phyloP scores from a whole-genome alignment of 2,329 filamentous ascomycete genomes.

The Paracamarosporium sp. region DNA sequence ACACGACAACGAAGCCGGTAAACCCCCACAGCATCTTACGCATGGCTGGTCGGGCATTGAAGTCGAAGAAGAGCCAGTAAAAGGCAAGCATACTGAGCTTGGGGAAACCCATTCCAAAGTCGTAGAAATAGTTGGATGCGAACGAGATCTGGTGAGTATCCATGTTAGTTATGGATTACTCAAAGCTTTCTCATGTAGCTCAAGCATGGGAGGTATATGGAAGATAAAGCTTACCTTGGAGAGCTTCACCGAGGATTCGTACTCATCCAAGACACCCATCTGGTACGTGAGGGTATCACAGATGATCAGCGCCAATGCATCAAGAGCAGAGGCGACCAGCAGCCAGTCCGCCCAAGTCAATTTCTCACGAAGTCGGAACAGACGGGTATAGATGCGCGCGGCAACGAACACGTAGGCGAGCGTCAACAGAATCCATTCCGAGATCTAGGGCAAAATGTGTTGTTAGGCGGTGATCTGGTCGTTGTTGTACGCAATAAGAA shows the following conservation, averaged over 20 bases:
- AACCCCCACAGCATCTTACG: slow-evolving; percentile 29
- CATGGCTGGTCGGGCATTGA: slow-evolving; percentile 22
- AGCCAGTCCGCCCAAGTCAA: slow-evolving; percentile 25
- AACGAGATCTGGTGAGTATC: slow-evolving; percentile 23
- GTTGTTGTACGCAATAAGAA: not conserved
- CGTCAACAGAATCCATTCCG: slow-evolving; percentile 26
- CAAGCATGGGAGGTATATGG: not conserved
- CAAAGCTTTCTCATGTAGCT: not conserved
- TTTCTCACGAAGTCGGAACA: slow-evolving; percentile 21
- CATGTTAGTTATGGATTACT: not conserved
- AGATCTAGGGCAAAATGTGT: slow-evolving; percentile 14
- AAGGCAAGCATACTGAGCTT: slow-evolving; percentile 34
- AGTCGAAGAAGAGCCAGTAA: slow-evolving; percentile 30
- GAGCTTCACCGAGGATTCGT: slow-evolving; percentile 22
- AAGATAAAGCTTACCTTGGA: slow-evolving; percentile 19
- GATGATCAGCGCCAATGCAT: slow-evolving; percentile 21
- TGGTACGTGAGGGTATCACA: slow-evolving; percentile 25
- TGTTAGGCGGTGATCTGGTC: not conserved
- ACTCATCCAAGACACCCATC: slow-evolving; percentile 27
- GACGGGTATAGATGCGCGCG: slow-evolving; percentile 21
- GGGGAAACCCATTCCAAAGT: slow-evolving; percentile 31
- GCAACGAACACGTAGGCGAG: slow-evolving; percentile 26
- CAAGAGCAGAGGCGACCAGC: slow-evolving; percentile 20
- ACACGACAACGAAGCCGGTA: slow-evolving; percentile 24
- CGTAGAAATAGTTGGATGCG: slow-evolving; percentile 33